phyloP scores from a whole-genome alignment of 2,329 filamentous ascomycete species.

The Xenosphaeropsis pyriputrescens region DNA sequence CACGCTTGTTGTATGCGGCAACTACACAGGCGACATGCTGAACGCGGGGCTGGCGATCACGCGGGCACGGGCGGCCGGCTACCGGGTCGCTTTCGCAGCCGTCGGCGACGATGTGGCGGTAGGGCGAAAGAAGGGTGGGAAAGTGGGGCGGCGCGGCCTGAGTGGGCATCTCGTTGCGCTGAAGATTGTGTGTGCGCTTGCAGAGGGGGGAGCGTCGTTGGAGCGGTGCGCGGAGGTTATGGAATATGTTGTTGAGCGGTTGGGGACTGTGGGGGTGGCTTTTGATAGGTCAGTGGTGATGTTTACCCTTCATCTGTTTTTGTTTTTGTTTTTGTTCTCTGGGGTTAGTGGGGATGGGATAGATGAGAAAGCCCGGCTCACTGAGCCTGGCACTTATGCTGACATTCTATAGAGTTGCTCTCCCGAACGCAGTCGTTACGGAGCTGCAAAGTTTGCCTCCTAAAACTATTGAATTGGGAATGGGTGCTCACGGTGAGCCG shows the following conservation, averaged over 20 bases:
- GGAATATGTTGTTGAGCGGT: neutral
- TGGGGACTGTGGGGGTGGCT: constrained; percentile 3
- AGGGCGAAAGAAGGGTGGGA: constrained; percentile 2
- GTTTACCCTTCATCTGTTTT: too few relatives aligned
- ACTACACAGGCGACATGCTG: constrained; percentile 3
- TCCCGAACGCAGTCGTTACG: constrained; percentile 11
- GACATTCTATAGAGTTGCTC: constrained; percentile 7
- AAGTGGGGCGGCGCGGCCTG: constrained; percentile 3
- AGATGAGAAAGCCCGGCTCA: too few relatives aligned
- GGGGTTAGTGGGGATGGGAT: neutral
- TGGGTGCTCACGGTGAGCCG: constrained; percentile 3
- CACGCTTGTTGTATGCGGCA: constrained; percentile 1
- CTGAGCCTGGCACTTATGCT: too few relatives aligned
- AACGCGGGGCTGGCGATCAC: constrained; percentile 3
- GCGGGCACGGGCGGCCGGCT: constrained; percentile 1
- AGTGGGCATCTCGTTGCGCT: constrained; percentile 1
- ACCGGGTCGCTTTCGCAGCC: constrained; percentile 1
- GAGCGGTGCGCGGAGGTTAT: neutral
- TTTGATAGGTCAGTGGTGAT: constrained; percentile 2
- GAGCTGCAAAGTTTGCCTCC: constrained; percentile 11
- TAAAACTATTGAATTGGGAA: constrained; percentile 4
- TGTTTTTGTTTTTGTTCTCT: neutral
- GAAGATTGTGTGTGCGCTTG: constrained; percentile 1
- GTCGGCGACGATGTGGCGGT: constrained; percentile 3
- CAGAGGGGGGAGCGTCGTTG: neutral